Base-by-base conservation (phyloP, 805 yeast genomes). In the Clavispora carvajalis region DNA sequence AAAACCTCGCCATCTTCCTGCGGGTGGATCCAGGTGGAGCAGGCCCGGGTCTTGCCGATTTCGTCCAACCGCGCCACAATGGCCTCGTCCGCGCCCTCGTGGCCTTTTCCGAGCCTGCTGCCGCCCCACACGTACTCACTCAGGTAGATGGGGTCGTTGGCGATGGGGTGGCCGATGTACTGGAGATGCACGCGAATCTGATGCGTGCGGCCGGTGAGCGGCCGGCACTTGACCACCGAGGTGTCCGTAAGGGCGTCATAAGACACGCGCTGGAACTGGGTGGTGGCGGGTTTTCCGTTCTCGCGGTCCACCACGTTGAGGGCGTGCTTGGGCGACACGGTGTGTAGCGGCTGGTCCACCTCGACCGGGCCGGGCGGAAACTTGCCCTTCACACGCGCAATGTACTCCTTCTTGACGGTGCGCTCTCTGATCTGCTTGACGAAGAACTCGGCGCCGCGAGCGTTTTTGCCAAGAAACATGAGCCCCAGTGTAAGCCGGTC, bases 151-250 rank as follows among this genome's bases (percentile, higher is more conserved):
- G 97, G 97, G 59, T 91, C 99, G 57, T 91, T 90, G 3, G 85
- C 88, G 34, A 91, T 91, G 0, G 98, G 96, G 55, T 69, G 75
- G 0, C 97, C 97, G n/a, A 93, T 52, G 49, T 72, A 83, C 61
- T 90, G 96, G 41, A 93, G 63, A 65, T 93, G 99, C 1, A 93
- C 95, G 45, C 99, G 69, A 37, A 93, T 89, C 58, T 91, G 99
- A 60, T 91, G 99, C 0, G 97, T 88, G 55, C 99, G 72, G 0
- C 99, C 99, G 0, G 99, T 91, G 13, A 75, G 64, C 1, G 99
- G 99, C 48, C 69, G 74, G 61, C 98, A 91, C 45, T 79, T 71
- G 3, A 93, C 96, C 21, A 93, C 71, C 40, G 87, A 78, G 7
- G 80, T 71, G 31, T 71, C 55, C 1, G 84, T 76, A 8, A 37